phyloP scores from a whole-genome alignment of 345 rosid species.

The Salix exigua region DNA sequence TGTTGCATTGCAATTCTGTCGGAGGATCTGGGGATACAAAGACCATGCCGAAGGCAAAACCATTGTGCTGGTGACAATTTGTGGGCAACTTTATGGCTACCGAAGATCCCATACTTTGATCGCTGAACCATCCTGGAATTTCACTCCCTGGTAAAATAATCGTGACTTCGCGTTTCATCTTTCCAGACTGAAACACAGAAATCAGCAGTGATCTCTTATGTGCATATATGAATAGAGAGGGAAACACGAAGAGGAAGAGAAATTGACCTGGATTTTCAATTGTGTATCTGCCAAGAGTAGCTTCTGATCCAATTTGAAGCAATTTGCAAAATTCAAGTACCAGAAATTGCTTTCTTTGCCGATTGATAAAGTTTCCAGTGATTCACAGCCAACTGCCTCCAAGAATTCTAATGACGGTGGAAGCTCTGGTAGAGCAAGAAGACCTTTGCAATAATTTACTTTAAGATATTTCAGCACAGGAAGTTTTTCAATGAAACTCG shows the following conservation, averaged over 20 bases:
- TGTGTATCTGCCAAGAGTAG: not conserved
- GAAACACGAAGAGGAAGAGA: too few species aligned
- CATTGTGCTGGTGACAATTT: too few species aligned
- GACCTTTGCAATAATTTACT: too few species aligned
- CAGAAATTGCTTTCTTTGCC: not conserved
- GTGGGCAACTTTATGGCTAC: not conserved
- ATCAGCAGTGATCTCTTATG: not conserved
- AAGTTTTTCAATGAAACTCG: too few species aligned
- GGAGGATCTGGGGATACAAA: too few species aligned
- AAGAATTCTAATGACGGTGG: not conserved
- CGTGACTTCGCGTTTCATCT: too few species aligned
- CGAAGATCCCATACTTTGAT: not conserved
- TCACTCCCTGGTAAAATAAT: not conserved
- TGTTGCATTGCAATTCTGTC: too few species aligned
- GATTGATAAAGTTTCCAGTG: constrained; percentile 1
- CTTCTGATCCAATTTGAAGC: constrained; percentile 1
- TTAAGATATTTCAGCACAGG: too few species aligned
- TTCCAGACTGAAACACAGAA: not conserved
- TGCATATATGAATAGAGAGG: too few species aligned
- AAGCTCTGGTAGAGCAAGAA: not conserved
- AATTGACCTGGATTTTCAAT: not conserved
- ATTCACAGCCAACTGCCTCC: not conserved
- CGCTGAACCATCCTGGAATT: not conserved
- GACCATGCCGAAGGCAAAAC: too few species aligned
- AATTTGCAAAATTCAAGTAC: not conserved